Evolutionary conservation across 352 stramenopile genomes (phyloP).

Genomic region (Sclerospora graminicola): DNA sequence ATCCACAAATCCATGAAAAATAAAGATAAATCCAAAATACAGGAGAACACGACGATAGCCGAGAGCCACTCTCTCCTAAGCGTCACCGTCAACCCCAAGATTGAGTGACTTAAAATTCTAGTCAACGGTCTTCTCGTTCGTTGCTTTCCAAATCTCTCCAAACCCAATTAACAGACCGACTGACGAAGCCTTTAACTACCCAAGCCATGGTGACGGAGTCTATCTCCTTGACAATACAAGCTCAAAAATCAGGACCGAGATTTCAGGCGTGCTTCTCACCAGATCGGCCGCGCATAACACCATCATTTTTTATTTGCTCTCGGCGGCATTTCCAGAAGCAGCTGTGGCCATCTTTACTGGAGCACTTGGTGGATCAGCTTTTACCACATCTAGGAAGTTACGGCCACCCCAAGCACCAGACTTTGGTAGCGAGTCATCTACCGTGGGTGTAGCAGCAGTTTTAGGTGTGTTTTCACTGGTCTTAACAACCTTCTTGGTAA

Average conservation of each 20-base stretch:
- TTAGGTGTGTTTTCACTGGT: constrained; percentile 15
- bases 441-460: constrained; percentile 11
- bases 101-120: constrained; percentile 10
- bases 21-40: constrained; percentile 33
- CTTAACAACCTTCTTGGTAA: constrained; percentile 32
- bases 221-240: constrained; percentile 3
- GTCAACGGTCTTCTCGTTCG: constrained; percentile 18
- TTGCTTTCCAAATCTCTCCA: constrained; percentile 21
- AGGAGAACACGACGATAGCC: constrained; percentile 28
- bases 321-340: constrained; percentile 28
- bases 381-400: constrained; percentile 80
- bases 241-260: constrained; percentile 10
- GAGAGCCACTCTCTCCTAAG: constrained; percentile 8
- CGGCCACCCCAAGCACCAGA: constrained; percentile 66
- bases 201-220: constrained; percentile 1
- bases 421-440: constrained; percentile 45
- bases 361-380: constrained; percentile 46
- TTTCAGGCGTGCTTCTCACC: constrained; percentile 13
- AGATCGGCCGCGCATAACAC: constrained; percentile 13
- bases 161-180: constrained; percentile 18
- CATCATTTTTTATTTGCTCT: constrained; percentile 32
- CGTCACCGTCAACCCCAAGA: constrained; percentile 9
- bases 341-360: constrained; percentile 21
- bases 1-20: constrained; percentile 29
- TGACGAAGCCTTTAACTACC: constrained; percentile 6